Evolutionary conservation across 352 stramenopile species (phyloP).

Genomic region (Pythium biforme): DNA sequence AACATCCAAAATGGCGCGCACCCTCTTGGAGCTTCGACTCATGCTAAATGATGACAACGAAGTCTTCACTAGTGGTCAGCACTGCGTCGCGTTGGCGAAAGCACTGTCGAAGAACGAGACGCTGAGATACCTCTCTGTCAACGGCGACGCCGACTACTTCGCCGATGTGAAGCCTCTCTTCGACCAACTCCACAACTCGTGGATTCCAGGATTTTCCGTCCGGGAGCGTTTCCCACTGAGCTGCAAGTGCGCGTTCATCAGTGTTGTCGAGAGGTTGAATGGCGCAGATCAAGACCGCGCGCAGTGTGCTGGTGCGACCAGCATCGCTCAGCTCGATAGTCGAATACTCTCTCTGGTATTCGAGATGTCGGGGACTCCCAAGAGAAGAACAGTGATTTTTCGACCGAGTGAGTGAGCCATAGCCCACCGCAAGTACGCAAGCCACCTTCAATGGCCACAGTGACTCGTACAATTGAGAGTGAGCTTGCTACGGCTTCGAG

Average conservation of each 20-base stretch:
- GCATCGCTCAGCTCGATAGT: slow-evolving; percentile 7
- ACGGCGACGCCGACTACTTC: background rate
- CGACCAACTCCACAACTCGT: slow-evolving; percentile 4
- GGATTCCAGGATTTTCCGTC: background rate
- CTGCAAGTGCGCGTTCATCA: slow-evolving; percentile 10
- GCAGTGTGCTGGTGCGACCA: background rate
- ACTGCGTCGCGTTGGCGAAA: slow-evolving; percentile 4
- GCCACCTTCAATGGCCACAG: no score
- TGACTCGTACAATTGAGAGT: no score
- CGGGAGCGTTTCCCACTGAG: background rate
- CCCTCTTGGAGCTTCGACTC: slow-evolving; percentile 2
- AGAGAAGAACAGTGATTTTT: slow-evolving; percentile 8
- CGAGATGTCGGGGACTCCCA: slow-evolving; percentile 8
- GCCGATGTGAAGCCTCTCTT: background rate
- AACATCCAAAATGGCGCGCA: slow-evolving; percentile 1
- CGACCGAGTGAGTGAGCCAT: background rate
- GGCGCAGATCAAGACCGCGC: background rate
- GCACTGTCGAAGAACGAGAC: slow-evolving; percentile 8
- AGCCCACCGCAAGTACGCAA: no score
- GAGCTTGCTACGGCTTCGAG: no score
- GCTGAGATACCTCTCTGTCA: slow-evolving; percentile 6
- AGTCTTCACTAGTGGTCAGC: background rate
- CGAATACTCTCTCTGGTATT: slow-evolving; percentile 6
- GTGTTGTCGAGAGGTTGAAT: slow-evolving; percentile 8
- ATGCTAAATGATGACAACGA: background rate